Evolutionary conservation across 768 basidiomycete species (phyloP), one percentile per base, ranked within the genome.

Genomic region (Pluteus cervinus): DNA sequence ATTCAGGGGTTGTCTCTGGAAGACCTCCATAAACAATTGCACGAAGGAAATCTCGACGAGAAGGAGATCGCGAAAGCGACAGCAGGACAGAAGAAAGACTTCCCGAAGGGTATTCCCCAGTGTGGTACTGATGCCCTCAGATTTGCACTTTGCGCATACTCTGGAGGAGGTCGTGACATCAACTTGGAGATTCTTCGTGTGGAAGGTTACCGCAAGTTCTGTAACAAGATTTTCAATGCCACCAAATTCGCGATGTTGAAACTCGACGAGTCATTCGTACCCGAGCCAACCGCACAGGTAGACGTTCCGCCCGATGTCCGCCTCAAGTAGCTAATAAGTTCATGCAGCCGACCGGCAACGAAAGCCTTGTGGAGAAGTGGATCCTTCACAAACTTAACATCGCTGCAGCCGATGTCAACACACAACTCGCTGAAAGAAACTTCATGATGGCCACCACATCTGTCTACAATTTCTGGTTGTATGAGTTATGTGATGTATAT

Each of bases 241-340:
- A 97, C 92, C 33, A 93, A 93, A 61, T 98, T 99, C 51, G 94
- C 93, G n/a, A 91, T 98, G 86, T 78, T 97, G 58, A 94, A 94
- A 65, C 69, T 99, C 22, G 92, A 91, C 40, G 79, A 79, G 26
- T 60, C 69, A 28, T 98, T 96, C 50, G 77, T 83, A 21, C 91
- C 94, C 11, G 68, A 77, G 42, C 64, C 78, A 1, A 65, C 71
- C 3, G 63, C 79, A 9, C 78, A 84, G 73, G 92, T 87, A 41
- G 4, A 37, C 24, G 3, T 20, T 26, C 3, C 14, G 20, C 16
- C 4, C 24, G 29, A 18, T 8, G 26, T 37, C 16, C 9, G 4
- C 37, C 29, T 30, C 29, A 3, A 12, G 40, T 36, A 33, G 21
- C 39, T 48, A 24, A 53, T 45, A 35, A 31, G 24, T 24, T 30